Evolutionary conservation across 2,329 filamentous ascomycete genomes (phyloP).

Genomic region (Ustulina deusta): DNA sequence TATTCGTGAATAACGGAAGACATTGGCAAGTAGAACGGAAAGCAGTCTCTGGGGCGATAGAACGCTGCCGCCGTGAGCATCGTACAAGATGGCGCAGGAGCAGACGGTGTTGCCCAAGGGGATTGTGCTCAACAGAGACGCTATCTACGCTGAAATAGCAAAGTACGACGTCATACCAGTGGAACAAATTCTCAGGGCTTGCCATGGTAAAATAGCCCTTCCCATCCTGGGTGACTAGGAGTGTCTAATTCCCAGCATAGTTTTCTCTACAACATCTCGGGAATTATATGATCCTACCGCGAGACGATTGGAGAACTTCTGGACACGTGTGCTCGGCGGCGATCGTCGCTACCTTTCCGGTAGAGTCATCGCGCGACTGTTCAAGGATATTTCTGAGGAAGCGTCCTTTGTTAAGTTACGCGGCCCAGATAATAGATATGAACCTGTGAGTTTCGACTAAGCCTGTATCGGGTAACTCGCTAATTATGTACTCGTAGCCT

Average conservation of each 20-base stretch:
- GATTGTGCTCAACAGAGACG: conserved; percentile 65
- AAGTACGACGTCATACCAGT: conserved; percentile 62
- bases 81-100: conserved; percentile 47
- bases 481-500: conserved; percentile 42
- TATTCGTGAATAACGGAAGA: conserved; percentile 37
- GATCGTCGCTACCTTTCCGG: conserved; percentile 66
- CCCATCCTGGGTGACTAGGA: neutral
- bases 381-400: conserved; percentile 68
- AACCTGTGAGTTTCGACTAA: conserved; percentile 58
- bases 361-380: conserved; percentile 65
- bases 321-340: conserved; percentile 75
- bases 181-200: conserved; percentile 67
- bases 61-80: conserved; percentile 42
- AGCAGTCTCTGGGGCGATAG: conserved; percentile 25
- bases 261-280: conserved; percentile 71
- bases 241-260: conserved; percentile 53
- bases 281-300: conserved; percentile 71
- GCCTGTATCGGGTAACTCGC: conserved; percentile 17
- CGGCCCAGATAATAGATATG: conserved; percentile 66
- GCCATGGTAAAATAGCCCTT: conserved; percentile 63
- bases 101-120: conserved; percentile 66
- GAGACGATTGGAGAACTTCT: conserved; percentile 72
- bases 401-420: conserved; percentile 68
- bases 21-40: conserved; percentile 32
- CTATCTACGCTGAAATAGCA: conserved; percentile 67